phyloP scores from a whole-genome alignment of 2,329 filamentous ascomycete genomes.

The Calonectria hongkongensis region DNA sequence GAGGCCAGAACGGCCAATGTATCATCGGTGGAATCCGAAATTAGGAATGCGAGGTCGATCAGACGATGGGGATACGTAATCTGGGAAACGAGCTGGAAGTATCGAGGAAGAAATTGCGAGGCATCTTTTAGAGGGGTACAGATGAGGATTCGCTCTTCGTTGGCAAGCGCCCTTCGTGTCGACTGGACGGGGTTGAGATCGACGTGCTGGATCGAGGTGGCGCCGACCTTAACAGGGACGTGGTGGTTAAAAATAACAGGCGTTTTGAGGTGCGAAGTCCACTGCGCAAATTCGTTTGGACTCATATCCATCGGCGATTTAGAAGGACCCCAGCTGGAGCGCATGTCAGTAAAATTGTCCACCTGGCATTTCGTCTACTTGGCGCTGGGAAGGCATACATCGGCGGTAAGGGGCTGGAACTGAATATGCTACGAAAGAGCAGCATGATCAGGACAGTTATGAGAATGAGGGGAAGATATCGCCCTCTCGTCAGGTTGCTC shows the following conservation, averaged over 20 bases:
- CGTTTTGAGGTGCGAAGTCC: conserved; percentile 91
- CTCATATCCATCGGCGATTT: conserved; percentile 98
- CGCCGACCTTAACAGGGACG: conserved; percentile 88
- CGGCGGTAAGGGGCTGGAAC: conserved; percentile 90
- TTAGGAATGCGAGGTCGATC: conserved; percentile 95
- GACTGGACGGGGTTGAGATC: conserved; percentile 91
- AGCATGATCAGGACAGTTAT: conserved; percentile 83
- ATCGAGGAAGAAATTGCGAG: conserved; percentile 85
- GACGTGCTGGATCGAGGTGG: conserved; percentile 84
- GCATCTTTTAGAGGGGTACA: conserved; percentile 96
- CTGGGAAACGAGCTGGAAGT: conserved; percentile 93
- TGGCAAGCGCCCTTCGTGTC: conserved; percentile 84
- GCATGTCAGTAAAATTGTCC: conserved; percentile 40
- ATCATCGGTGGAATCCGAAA: conserved; percentile 93
- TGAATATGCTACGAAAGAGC: conserved; percentile 90
- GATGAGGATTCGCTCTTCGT: conserved; percentile 92
- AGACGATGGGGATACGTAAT: conserved; percentile 95
- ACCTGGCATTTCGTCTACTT: not conserved
- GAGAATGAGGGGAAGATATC: conserved; percentile 84
- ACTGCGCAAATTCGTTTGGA: conserved; percentile 90
- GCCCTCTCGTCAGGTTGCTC: conserved; percentile 83
- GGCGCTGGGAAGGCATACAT: conserved; percentile 73
- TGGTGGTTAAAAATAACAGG: conserved; percentile 98
- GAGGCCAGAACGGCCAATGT: conserved; percentile 89
- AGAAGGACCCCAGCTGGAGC: conserved; percentile 88